Base-by-base conservation (phyloP, 805 yeast genomes). In the Candida michaelii region DNA sequence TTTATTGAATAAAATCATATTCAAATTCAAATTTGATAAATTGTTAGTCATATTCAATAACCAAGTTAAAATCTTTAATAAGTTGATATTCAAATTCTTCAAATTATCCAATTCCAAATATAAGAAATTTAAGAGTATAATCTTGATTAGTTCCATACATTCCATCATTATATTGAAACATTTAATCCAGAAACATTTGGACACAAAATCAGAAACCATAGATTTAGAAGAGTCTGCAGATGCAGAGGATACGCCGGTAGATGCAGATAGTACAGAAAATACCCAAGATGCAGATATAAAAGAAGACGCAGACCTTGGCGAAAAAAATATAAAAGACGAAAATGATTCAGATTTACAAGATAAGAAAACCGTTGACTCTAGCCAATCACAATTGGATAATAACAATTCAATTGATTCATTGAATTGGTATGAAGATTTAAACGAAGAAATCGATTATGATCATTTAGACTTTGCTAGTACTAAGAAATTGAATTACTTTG, bases 11-110 rank as follows among this genome's bases (percentile, higher is more conserved):
- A 48, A 45, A 19, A 13, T 52, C 5, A 17, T 27, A 27, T 21
- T 8, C 30, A 44, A 44, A 17, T 14, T 17, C 13, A 8, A 39
- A 8, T 39, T 34, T 25, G 25, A 43, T 18, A 24, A 39, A 12
- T 33, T 43, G 2, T 30, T 33, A 10, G 19, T 33, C 3, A 39
- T 39, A 9, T 50, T 66, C 23, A 59, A 60, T 33, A 62, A 65
- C 33, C 74, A 69, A 46, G 50, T 63, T 5, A 54, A 53, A 27
- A 49, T 67, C 31, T 62, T 62, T 44, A 62, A 62, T 44, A 55
- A 58, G 42, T 42, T 66, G n/a, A 44, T 56, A 11, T 40, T 39
- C 38, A 60, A 59, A 36, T 47, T 56, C 35, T 40, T 34, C 27
- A 46, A 46, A 18, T n/a, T 46, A 15, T 31, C 49, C 1, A 19